These are phyloP conservation scores for Rhododendron griersonianum DNA, from an alignment of 148 eudicot genomes.

Conservation along the genomic window DNA sequence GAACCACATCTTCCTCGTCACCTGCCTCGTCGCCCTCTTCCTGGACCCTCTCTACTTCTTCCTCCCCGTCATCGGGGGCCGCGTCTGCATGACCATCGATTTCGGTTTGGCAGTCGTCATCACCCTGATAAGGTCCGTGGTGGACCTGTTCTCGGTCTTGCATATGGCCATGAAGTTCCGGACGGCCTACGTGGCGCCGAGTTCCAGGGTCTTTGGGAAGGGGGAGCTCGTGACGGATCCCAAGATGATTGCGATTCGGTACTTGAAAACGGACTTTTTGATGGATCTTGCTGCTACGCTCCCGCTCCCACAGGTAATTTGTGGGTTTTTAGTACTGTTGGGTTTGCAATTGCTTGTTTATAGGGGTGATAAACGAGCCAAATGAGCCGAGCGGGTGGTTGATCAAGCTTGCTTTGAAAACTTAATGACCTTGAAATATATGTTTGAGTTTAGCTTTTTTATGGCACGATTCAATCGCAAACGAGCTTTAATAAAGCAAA, in stretches of 20 bases:
- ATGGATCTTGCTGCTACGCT: slow-evolving; percentile 50
- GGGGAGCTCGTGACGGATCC: slow-evolving; percentile 52
- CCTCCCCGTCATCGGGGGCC: slow-evolving; percentile 38
- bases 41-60: slow-evolving; percentile 77
- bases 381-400: neutral
- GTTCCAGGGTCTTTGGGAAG: slow-evolving; percentile 38
- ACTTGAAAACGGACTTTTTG: slow-evolving; percentile 29
- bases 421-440: no score
- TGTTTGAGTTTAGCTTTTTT: neutral
- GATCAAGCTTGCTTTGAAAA: neutral
- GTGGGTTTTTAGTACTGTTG: neutral
- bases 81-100: slow-evolving; percentile 44
- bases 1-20: slow-evolving; percentile 70
- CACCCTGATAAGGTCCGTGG: slow-evolving; percentile 43
- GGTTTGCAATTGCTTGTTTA: neutral
- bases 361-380: neutral
- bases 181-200: slow-evolving; percentile 37
- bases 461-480: no score
- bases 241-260: slow-evolving; percentile 22
- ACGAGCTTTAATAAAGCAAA: no score
- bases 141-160: slow-evolving; percentile 40
- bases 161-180: slow-evolving; percentile 48
- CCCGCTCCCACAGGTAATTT: slow-evolving; percentile 48
- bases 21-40: slow-evolving; percentile 62
- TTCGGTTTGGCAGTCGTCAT: slow-evolving; percentile 18